Percentiles rank a stretch among this genome's conserved stretches.
Evolutionary conservation across 257 asterid species (phyloP).

Genomic region (Echites panduratus): DNA sequence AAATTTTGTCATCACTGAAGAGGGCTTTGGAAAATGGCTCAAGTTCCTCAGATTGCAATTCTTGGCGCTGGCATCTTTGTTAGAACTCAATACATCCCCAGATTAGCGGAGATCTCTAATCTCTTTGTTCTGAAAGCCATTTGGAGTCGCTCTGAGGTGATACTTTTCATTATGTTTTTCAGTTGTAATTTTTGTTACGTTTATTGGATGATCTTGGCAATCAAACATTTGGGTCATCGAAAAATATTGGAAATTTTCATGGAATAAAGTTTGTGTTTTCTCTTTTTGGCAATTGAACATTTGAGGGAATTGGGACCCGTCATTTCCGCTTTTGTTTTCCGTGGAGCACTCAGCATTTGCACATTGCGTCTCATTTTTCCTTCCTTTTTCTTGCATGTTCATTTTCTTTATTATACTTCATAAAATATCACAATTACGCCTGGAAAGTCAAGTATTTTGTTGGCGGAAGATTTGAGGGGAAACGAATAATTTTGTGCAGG

Average conservation of each 20-base stretch:
- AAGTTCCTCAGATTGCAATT: constrained; percentile 64
- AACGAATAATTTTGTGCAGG: constrained; percentile 34
- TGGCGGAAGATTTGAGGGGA: neutral
- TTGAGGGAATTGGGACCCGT: too few species aligned
- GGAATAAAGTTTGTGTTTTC: too few species aligned
- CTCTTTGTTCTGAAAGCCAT: constrained; percentile 56
- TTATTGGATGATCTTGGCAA: constrained; percentile 3
- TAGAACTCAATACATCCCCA: constrained; percentile 65
- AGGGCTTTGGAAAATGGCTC: constrained; percentile 11
- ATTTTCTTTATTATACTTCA: neutral
- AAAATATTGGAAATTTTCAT: too few species aligned
- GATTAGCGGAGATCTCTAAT: constrained; percentile 77
- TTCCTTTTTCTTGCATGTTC: neutral
- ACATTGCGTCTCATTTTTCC: neutral
- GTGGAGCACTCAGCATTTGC: neutral
- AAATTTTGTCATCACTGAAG: neutral
- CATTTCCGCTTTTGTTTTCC: neutral
- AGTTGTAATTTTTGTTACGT: neutral
- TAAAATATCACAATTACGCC: neutral
- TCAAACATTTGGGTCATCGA: too few species aligned
- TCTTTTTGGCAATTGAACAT: too few species aligned
- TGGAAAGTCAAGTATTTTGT: neutral
- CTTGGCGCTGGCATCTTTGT: constrained; percentile 91
- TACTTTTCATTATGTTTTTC: neutral
- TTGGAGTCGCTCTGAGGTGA: constrained; percentile 88